A percentile compares a stretch with the other conserved stretches of the same genome.
Conservation (phyloP, 768 basidiomycete species). For the Sistotremastrum niveocremeum region DNA sequence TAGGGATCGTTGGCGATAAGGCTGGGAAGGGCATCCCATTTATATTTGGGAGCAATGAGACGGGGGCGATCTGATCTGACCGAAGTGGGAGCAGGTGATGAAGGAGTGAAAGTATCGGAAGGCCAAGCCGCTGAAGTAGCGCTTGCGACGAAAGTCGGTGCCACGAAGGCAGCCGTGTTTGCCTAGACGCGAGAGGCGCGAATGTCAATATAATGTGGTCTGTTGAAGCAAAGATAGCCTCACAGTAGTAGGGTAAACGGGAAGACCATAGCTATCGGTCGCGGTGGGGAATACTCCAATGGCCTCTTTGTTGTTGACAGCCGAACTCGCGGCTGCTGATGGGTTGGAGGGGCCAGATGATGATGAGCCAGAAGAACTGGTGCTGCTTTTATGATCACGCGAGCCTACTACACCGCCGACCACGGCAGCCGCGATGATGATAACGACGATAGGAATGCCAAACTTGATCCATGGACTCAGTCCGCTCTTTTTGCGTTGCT, state of each 20-base stretch:
- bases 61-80: constrained; percentile 75
- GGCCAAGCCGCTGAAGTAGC: constrained; percentile 55
- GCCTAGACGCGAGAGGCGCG: constrained; percentile 34
- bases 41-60: constrained; percentile 82
- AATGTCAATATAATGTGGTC: neutral
- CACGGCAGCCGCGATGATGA: constrained; percentile 53
- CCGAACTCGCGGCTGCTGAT: constrained; percentile 36
- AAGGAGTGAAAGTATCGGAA: constrained; percentile 57
- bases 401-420: constrained; percentile 74
- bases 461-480: constrained; percentile 64
- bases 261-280: constrained; percentile 72
- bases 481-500: constrained; percentile 31
- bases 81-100: constrained; percentile 42
- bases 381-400: constrained; percentile 32
- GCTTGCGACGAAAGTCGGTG: constrained; percentile 56
- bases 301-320: constrained; percentile 43
- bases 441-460: constrained; percentile 50
- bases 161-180: constrained; percentile 54
- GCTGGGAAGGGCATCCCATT: constrained; percentile 70
- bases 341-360: constrained; percentile 7
- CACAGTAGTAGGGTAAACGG: constrained; percentile 81
- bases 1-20: constrained; percentile 80
- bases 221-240: constrained; percentile 20
- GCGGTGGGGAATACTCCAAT: constrained; percentile 59
- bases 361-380: constrained; percentile 10